phyloP scores from a whole-genome alignment of 2,329 filamentous ascomycete species.

The Fusarium paranaense region DNA sequence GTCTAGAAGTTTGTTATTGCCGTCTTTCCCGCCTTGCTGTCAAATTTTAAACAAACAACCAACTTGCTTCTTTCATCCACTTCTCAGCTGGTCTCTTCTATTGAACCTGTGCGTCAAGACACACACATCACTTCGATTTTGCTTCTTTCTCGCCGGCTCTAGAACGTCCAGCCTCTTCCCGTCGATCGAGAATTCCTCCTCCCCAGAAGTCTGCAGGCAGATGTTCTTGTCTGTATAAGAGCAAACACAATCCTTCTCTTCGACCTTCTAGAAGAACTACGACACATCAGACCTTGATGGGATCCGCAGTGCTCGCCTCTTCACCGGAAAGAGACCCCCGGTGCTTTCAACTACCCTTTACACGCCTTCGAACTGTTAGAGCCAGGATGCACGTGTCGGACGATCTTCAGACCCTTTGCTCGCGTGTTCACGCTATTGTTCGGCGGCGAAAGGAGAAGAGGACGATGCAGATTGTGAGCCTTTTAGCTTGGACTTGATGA shows the following conservation, averaged over 20 bases:
- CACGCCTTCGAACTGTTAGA: conserved; percentile 30
- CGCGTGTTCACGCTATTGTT: conserved; percentile 59
- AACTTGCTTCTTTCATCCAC: conserved; percentile 2
- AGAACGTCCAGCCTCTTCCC: conserved; percentile 5
- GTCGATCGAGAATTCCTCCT: not conserved
- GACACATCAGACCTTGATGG: conserved; percentile 23
- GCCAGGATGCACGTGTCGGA: conserved; percentile 51
- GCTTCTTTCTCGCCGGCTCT: conserved; percentile 15
- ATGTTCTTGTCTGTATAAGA: not conserved
- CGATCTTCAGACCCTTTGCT: conserved; percentile 58
- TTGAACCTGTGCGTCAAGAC: not conserved
- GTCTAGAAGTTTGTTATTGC: not conserved
- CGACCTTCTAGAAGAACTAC: conserved; percentile 6
- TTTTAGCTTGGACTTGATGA: conserved; percentile 20
- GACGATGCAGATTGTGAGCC: conserved; percentile 58
- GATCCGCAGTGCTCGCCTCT: conserved; percentile 6
- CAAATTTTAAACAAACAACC: conserved; percentile 14
- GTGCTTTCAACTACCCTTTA: conserved; percentile 23
- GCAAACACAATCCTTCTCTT: not conserved
- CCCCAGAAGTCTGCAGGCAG: not conserved
- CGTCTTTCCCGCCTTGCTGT: conserved; percentile 3
- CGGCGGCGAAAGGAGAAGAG: conserved; percentile 56
- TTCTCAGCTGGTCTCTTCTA: conserved; percentile 9
- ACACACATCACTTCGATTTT: not conserved
- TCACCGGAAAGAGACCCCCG: conserved; percentile 34